A percentile compares a stretch with the other conserved stretches of the same genome.
phyloP scores from a whole-genome alignment of 345 rosid genomes.

The Linum trigynum region DNA sequence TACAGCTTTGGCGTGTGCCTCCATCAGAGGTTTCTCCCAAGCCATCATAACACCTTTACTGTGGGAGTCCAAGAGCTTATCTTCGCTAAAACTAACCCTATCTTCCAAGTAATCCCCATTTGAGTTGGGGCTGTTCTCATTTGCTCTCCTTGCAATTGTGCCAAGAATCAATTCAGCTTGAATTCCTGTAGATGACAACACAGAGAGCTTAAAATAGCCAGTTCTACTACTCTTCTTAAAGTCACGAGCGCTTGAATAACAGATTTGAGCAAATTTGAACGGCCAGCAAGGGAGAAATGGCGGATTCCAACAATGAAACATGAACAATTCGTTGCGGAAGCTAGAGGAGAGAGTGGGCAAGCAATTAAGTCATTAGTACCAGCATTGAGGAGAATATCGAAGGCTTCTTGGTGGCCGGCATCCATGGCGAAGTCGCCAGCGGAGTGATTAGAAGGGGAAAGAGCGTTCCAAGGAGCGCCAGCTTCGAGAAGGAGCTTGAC shows the following conservation, averaged over 20 bases:
- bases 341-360: neutral
- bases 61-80: conserved; percentile 63
- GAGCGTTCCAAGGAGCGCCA: conserved; percentile 95
- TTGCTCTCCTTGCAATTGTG: conserved; percentile 51
- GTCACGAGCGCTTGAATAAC: too few species aligned
- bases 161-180: conserved; percentile 79
- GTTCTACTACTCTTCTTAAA: too few species aligned
- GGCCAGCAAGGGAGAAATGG: too few species aligned
- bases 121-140: conserved; percentile 21
- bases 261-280: too few species aligned
- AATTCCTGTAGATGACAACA: conserved; percentile 31
- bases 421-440: conserved; percentile 86
- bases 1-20: conserved; percentile 87
- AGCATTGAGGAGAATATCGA: conserved; percentile 49
- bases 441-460: conserved; percentile 54
- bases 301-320: neutral
- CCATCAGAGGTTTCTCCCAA: conserved; percentile 95
- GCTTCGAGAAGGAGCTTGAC: conserved; percentile 50
- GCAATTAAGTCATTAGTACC: conserved; percentile 16
- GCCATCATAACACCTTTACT: conserved; percentile 93
- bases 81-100: conserved; percentile 80
- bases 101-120: conserved; percentile 58
- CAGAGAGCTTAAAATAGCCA: too few species aligned
- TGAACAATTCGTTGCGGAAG: neutral
- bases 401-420: conserved; percentile 63